Evolutionary conservation across 148 eudicot species (phyloP), one percentile per base, ranked within the genome.

Genomic region (Rhododendron ferrugineum): DNA sequence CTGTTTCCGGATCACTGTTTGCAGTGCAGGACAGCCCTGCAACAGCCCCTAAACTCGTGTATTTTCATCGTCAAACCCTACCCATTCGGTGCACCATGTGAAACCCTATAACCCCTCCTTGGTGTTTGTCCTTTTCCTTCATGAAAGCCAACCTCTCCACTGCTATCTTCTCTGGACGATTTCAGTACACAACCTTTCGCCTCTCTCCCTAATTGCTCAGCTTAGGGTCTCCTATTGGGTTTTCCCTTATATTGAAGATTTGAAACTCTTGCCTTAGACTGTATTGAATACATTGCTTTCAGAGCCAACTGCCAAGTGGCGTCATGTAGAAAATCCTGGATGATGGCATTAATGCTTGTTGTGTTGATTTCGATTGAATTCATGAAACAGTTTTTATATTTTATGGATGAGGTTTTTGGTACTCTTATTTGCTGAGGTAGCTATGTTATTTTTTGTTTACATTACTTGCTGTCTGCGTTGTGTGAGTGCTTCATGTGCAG

Each of bases 401-500:
- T 28, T 30, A 11, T 3, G 36, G 58, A 52, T 11, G n/a, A 28
- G 34, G 58, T 2, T 40, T 2, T 20, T 20, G 23, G n/a, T 40
- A 8, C 3, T 42, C 52, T 60, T n/a, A 37, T 40, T 62, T 22
- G 28, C 34, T 9, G 22, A 82, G n/a, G 16, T 82, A 50, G 40
- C 40, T 42, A 40, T 23, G 36, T 44, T 16, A 52, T 66, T 26
- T 32, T 82, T n/a, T 62, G 49, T 73, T 26, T 26, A 26, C n/a
- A 23, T 5, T 42, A 28, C 40, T 23, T 30, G 77, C 58, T 46
- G 30, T 74, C 82, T 66, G 70, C 60, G n/a, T 68, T 88, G 40
- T 81, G 20, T 73, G 15, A 34, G 18, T 90, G 84, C 82, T 86
- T 80, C 84, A 74, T 86, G 79, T 90, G 89, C 94, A 97, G 99